Base-by-base conservation (phyloP, 768 basidiomycete species). In the Mycena latifolia region DNA sequence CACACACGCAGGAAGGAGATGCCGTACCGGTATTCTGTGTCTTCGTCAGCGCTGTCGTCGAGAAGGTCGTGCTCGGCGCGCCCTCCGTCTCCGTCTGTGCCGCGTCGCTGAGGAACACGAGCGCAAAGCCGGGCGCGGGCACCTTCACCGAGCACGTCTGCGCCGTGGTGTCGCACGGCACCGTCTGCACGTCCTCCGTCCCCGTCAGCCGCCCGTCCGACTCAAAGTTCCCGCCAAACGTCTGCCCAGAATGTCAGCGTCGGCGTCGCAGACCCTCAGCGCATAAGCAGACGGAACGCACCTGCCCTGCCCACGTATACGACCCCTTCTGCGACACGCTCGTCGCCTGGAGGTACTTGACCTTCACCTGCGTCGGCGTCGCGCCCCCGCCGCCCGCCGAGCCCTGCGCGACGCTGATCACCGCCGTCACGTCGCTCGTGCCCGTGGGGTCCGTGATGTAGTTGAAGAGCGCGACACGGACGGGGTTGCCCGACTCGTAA, bases 291-390 rank as follows among this genome's bases (percentile, higher is more conserved):
- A 20, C 6, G 24, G 17, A 46, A 24, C 81, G 39, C 47, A 89
- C 89, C 79, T 92, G 93, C 10, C 88, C 88, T 2, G 91, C 93
- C 92, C 92, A 94, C 1, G 86, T 89, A 60, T 93, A 86, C 69
- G 90, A 87, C 50, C 80, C 82, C 73, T 86, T 89, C 67, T 87
- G 84, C 1, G 85, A 78, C 4, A 92, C 88, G 1, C 84, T 84
- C 0, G 78, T 71, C 0, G 92, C 89, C 0, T 69, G 55, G 20
- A 91, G 79, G 25, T 61, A 66, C 79, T 88, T 88, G 68, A 89
- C 86, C 64, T 79, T 80, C 28, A 91, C 85, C 28, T 78, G 75
- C 10, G 79, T 58, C 2, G 87, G 88, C 0, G 33, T 22, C 59
- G 65, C 31, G 9, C 76, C 79, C 2, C 84, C 85, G 7, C 33